A percentile compares a stretch with the other conserved stretches of the same genome.
Conservation (phyloP, 164 flowering plant genomes). For the Magnolia changhungtana region DNA sequence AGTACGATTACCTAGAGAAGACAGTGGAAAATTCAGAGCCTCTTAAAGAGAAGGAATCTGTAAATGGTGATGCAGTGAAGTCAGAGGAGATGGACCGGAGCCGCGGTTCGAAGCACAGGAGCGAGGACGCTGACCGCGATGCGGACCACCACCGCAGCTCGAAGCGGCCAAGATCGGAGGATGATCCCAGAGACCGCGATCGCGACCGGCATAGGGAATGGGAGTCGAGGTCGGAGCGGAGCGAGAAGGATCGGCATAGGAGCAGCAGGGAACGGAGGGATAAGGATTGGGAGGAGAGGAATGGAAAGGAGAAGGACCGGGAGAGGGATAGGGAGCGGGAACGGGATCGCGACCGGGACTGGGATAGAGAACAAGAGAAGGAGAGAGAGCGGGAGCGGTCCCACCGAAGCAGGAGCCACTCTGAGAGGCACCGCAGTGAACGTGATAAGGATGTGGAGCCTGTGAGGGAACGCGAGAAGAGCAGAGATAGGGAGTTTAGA, state of each 20-base stretch:
- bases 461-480: conserved; percentile 37
- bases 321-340: conserved; percentile 40
- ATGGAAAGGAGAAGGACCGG: conserved; percentile 40
- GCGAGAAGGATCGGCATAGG: conserved; percentile 44
- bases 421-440: conserved; percentile 4
- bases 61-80: conserved; percentile 20
- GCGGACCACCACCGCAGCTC: conserved; percentile 24
- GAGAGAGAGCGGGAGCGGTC: conserved; percentile 26
- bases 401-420: conserved; percentile 61
- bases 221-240: conserved; percentile 33
- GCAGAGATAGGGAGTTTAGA: conserved; percentile 31
- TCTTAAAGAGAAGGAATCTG: conserved; percentile 32
- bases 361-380: conserved; percentile 34
- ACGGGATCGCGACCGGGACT: conserved; percentile 35
- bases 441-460: conserved; percentile 34
- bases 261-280: conserved; percentile 48
- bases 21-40: conserved; percentile 62
- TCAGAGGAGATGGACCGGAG: conserved; percentile 26
- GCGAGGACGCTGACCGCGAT: conserved; percentile 25
- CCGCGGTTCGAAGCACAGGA: conserved; percentile 49
- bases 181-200: conserved; percentile 20
- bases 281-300: conserved; percentile 31
- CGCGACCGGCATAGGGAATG: conserved; percentile 41
- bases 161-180: conserved; percentile 46
- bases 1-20: conserved; percentile 92